These are phyloP conservation scores for Cystobasidium onofrii DNA, from an alignment of 768 basidiomycete genomes.

Conservation along the genomic window DNA sequence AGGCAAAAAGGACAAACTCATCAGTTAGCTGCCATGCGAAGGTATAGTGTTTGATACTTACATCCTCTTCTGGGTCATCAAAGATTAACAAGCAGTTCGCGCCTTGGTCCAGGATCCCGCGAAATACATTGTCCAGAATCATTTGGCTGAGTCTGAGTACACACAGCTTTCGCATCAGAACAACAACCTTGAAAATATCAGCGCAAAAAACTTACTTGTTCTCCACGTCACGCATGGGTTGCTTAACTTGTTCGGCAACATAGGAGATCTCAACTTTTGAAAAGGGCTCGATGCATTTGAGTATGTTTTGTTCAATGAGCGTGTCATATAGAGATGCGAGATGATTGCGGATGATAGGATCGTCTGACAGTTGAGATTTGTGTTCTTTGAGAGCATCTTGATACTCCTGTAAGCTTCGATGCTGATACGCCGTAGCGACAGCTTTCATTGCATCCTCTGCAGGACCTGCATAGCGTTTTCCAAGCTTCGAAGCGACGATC, in stretches of 20 bases:
- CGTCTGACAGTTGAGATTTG: constrained; percentile 80
- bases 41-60: constrained; percentile 17
- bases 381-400: constrained; percentile 80
- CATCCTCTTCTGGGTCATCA: constrained; percentile 70
- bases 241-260: constrained; percentile 69
- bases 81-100: constrained; percentile 85
- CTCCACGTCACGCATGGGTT: constrained; percentile 37
- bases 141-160: constrained; percentile 75
- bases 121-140: constrained; percentile 90
- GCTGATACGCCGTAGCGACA: constrained; percentile 86
- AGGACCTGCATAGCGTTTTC: constrained; percentile 73
- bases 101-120: constrained; percentile 94
- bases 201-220: constrained; percentile 31
- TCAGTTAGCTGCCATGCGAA: too few relatives aligned
- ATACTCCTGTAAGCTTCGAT: constrained; percentile 78
- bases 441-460: constrained; percentile 95
- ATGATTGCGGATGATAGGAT: constrained; percentile 90
- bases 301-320: constrained; percentile 85
- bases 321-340: constrained; percentile 91
- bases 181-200: too few relatives aligned
- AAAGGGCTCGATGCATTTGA: constrained; percentile 93
- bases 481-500: constrained; percentile 75
- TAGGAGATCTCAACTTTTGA: constrained; percentile 81
- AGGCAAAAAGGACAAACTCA: background rate
- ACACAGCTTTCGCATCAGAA: too few relatives aligned